These are phyloP conservation scores for Ceratocystis harringtonii DNA, from an alignment of 2,329 filamentous ascomycete species.

Conservation along the genomic window DNA sequence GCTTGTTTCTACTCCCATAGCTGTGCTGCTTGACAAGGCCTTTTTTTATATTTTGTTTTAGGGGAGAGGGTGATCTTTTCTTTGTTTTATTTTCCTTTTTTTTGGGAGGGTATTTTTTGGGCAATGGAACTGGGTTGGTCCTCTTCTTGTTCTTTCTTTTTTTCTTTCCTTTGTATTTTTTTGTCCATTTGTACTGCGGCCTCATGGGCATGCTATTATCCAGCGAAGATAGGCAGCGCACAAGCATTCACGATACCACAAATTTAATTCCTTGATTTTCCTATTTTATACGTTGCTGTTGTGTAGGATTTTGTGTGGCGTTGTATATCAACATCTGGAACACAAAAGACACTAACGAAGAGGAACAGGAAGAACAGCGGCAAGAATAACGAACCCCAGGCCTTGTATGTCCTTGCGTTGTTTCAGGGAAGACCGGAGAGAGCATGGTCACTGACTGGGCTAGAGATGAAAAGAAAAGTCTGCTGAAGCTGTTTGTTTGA, in stretches of 20 bases:
- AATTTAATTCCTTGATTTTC: background rate
- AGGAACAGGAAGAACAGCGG: too few species aligned
- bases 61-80: background rate
- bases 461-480: too few species aligned
- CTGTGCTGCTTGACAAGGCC: too few species aligned
- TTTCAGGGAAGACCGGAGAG: background rate
- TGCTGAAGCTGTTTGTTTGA: too few species aligned
- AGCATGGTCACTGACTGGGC: too few species aligned
- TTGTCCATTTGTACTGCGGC: too few species aligned
- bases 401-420: background rate
- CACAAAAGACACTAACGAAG: background rate
- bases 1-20: background rate
- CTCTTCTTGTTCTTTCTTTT: background rate
- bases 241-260: background rate
- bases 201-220: background rate
- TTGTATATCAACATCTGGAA: background rate
- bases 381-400: too few species aligned
- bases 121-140: background rate
- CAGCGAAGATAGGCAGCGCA: background rate
- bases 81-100: background rate
- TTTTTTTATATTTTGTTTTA: background rate
- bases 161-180: background rate
- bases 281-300: background rate
- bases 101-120: background rate
- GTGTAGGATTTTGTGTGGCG: background rate